These are phyloP conservation scores for Podospora fimiseda DNA, from an alignment of 495 filamentous ascomycete genomes.

Conservation along the genomic window DNA sequence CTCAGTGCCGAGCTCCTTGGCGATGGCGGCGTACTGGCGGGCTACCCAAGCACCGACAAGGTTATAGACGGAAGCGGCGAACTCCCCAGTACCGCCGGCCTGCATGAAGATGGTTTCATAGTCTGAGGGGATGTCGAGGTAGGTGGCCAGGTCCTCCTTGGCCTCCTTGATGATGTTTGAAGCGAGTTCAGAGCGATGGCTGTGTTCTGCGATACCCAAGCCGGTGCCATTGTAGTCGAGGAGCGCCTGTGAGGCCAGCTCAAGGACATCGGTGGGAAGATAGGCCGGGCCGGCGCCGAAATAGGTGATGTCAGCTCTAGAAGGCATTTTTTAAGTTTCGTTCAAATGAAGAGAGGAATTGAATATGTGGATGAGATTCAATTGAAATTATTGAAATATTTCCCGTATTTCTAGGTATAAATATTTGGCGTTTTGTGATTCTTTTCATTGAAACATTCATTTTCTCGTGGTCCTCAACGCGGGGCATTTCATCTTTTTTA, in stretches of 20 bases:
- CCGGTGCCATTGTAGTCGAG: conserved; percentile 78
- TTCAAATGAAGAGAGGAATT: neutral
- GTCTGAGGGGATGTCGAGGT: conserved; percentile 64
- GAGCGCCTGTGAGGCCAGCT: conserved; percentile 65
- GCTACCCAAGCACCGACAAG: conserved; percentile 76
- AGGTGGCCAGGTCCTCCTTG: conserved; percentile 57
- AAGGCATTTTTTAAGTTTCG: conserved; percentile 22
- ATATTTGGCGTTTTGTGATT: no score
- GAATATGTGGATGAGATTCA: neutral
- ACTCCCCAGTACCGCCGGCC: conserved; percentile 74
- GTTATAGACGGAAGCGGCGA: conserved; percentile 76
- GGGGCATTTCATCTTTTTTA: neutral
- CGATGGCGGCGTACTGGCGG: conserved; percentile 41
- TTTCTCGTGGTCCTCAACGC: neutral
- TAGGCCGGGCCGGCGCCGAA: conserved; percentile 84
- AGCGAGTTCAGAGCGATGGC: conserved; percentile 77
- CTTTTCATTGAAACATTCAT: neutral
- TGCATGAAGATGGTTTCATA: conserved; percentile 81
- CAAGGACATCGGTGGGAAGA: conserved; percentile 71
- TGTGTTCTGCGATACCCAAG: conserved; percentile 77
- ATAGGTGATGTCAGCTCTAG: conserved; percentile 31
- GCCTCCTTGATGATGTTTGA: conserved; percentile 59
- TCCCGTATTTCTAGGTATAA: conserved; percentile 1
- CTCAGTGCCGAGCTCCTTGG: conserved; percentile 28
- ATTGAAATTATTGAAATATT: conserved; percentile 4